Evolutionary conservation across 805 yeast genomes (phyloP), one percentile per base, ranked within the genome.

Genomic region (Ogataea methanolica): DNA sequence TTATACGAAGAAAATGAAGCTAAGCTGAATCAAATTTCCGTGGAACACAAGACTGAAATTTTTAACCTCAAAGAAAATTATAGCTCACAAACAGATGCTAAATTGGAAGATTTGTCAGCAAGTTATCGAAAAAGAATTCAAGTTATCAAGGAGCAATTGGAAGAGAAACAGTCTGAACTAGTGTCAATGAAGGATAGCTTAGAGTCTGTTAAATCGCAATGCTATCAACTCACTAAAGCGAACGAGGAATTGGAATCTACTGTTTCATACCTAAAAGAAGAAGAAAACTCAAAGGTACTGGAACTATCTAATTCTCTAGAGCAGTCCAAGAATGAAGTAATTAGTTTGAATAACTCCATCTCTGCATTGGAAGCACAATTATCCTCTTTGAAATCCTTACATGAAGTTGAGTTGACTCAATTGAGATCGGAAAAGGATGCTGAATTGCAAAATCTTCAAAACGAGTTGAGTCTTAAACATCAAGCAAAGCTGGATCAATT

Each of bases 1-100:
- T 31, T 62, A 19, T 62, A 59, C 33, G 57, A 61, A 19, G 71
- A 65, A 26, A 69, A 67, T 46, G 72, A 68, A 43, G 55, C 52
- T 4, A 66, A 66, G 42, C 56, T 69, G 6, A 62, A 66, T n/a
- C 71, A 74, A 22, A 62, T 74, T 33, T 68, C 67, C 4, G 51
- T 54, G 1, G 62, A 67, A 35, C 63, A 74, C 43, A 58, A 60
- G 29, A 47, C 55, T 11, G 66, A 68, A 21, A 37, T 72, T 1
- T 59, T 59, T n/a, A 62, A 65, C 4, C 42, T 73, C 11, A 66
- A 63, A 42, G 67, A 62, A 17, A 41, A 45, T n/a, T 47, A 48
- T 17, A 48, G 43, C 16, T 4, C 16, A 26, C 62, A 49, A 47
- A 61, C 57, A 36, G 74, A 61, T 55, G 55, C 45, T 39, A 73